Percentiles rank a stretch among this genome's conserved stretches.
Conservation (phyloP, 345 rosid species). For the Populus ilicifolia region DNA sequence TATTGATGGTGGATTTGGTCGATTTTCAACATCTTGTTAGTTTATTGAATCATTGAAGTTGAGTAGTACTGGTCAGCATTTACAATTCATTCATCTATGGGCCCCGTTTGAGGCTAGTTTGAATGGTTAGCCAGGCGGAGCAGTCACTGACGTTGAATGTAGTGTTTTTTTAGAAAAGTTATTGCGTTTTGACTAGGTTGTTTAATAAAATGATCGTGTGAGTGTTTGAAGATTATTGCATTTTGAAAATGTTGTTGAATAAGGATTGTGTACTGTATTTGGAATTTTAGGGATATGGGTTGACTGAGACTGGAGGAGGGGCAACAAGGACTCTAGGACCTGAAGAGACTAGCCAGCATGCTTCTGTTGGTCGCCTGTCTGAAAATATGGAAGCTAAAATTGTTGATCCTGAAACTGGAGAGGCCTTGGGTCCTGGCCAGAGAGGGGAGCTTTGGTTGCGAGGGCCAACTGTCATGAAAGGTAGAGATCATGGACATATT, state of each 20-base stretch:
- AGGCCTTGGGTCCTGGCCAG: slow-evolving; percentile 64
- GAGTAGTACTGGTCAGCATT: background rate
- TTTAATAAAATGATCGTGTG: background rate
- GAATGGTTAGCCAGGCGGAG: background rate
- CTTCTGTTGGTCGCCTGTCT: slow-evolving; percentile 70
- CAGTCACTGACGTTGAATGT: background rate
- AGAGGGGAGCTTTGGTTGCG: slow-evolving; percentile 87
- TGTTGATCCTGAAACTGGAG: slow-evolving; percentile 71
- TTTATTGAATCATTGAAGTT: background rate
- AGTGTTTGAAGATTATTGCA: background rate
- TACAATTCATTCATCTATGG: background rate
- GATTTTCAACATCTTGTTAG: background rate
- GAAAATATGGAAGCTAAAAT: slow-evolving; percentile 74
- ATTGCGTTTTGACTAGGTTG: background rate
- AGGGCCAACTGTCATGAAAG: slow-evolving; percentile 77
- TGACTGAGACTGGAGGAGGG: slow-evolving; percentile 79
- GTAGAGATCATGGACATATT: slow-evolving; percentile 25
- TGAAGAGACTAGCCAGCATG: slow-evolving; percentile 46
- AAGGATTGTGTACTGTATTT: background rate
- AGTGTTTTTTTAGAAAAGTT: background rate
- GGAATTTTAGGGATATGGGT: slow-evolving; percentile 71
- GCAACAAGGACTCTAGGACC: slow-evolving; percentile 46
- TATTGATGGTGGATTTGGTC: background rate
- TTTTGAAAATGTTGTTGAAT: background rate
- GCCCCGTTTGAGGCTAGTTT: background rate